A percentile compares a stretch with the other conserved stretches of the same genome.
phyloP scores from a whole-genome alignment of 345 rosid species.

The Brassica nigra region DNA sequence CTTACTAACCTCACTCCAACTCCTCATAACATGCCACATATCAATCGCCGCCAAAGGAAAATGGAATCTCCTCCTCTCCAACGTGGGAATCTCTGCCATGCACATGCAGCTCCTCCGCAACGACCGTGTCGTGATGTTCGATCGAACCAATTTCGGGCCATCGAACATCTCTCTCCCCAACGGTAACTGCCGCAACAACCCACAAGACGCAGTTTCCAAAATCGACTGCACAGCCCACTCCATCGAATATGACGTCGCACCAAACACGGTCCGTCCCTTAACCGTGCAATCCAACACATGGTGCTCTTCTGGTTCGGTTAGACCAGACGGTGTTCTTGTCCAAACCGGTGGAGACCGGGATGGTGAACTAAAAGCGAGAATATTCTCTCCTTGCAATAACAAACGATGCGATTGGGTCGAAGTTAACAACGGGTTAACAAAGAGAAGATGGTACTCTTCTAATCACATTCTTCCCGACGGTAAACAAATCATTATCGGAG shows the following conservation, averaged over 20 bases:
- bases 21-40: slow-evolving; percentile 26
- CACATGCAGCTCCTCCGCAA: slow-evolving; percentile 52
- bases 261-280: too few relatives aligned
- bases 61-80: slow-evolving; percentile 45
- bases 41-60: slow-evolving; percentile 30
- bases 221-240: too few relatives aligned
- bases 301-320: too few relatives aligned
- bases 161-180: too few relatives aligned
- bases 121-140: too few relatives aligned
- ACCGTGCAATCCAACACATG: too few relatives aligned
- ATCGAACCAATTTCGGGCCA: too few relatives aligned
- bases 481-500: slow-evolving; percentile 65
- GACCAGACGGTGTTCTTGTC: too few relatives aligned
- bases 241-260: too few relatives aligned
- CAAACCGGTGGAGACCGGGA: slow-evolving; percentile 20
- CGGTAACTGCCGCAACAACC: too few relatives aligned
- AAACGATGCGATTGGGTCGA: slow-evolving; percentile 66
- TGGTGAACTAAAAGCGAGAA: slow-evolving; percentile 55
- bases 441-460: slow-evolving; percentile 72
- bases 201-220: too few relatives aligned
- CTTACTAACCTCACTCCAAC: slow-evolving; percentile 28
- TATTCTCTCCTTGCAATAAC: slow-evolving; percentile 51
- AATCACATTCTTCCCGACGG: slow-evolving; percentile 73
- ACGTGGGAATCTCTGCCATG: slow-evolving; percentile 79
- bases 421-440: slow-evolving; percentile 47